phyloP scores from a whole-genome alignment of 345 rosid genomes.

The Mallotus nudiflorus region DNA sequence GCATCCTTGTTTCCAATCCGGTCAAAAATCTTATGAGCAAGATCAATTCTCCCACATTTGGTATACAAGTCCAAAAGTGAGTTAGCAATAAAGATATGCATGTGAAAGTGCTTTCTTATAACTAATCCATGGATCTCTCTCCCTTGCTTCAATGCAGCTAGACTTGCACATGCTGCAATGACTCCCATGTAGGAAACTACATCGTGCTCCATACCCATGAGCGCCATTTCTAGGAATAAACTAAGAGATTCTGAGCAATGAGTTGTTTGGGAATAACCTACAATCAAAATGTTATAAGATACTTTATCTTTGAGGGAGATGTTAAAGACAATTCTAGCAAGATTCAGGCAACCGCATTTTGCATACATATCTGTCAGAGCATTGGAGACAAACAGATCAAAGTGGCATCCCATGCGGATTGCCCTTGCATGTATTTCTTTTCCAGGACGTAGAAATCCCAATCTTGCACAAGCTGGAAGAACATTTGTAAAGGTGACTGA shows the following conservation, averaged over 20 bases:
- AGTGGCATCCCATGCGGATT: slow-evolving; percentile 31
- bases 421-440: slow-evolving; percentile 48
- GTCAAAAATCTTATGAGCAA: slow-evolving; percentile 41
- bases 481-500: slow-evolving; percentile 44
- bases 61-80: slow-evolving; percentile 51
- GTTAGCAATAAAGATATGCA: slow-evolving; percentile 49
- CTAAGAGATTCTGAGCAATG: slow-evolving; percentile 48
- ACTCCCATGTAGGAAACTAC: slow-evolving; percentile 54
- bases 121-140: slow-evolving; percentile 49
- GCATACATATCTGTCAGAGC: slow-evolving; percentile 52
- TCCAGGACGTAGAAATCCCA: slow-evolving; percentile 36
- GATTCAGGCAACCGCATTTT: slow-evolving; percentile 42
- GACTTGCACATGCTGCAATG: slow-evolving; percentile 58
- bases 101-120: slow-evolving; percentile 29
- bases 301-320: slow-evolving; percentile 46
- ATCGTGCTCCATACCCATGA: slow-evolving; percentile 48
- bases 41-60: slow-evolving; percentile 45
- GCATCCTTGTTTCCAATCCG: slow-evolving; percentile 37
- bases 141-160: slow-evolving; percentile 45
- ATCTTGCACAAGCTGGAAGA: slow-evolving; percentile 46
- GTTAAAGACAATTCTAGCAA: slow-evolving; percentile 42
- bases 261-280: slow-evolving; percentile 48
- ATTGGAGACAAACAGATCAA: slow-evolving; percentile 43
- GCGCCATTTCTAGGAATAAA: slow-evolving; percentile 54
- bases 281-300: slow-evolving; percentile 57